Base-by-base conservation (phyloP, 2,329 filamentous ascomycete species). In the Coniochaeta sp. region DNA sequence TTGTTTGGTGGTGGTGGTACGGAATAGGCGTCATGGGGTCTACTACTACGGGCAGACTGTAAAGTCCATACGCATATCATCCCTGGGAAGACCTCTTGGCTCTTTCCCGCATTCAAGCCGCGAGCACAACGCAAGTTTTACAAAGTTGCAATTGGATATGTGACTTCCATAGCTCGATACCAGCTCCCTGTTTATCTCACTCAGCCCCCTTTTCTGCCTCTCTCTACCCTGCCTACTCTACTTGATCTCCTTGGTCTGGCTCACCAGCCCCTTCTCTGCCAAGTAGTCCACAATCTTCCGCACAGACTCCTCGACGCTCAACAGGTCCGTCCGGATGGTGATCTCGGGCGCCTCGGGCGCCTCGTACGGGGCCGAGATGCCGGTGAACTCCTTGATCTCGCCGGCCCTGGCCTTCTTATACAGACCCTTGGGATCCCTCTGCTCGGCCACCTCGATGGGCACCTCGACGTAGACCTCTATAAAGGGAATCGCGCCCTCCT, bases 361-460 rank as follows among this genome's bases (percentile, higher is more conserved):
- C 83, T 99, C 95, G 73, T 99, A 99, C 1, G 95, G 95, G 33
- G 93, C 92, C 66, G 89, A 93, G 70, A 98, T 91, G 60, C 95
- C 95, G 1, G 95, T 99, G 73, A 99, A 99, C 67, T 98, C 91
- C 77, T 96, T 95, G 76, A 98, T 98, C 74, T 96, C 87, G 52
- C 95, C 95, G 58, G 90, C 88, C 52, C 93, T 82, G 14, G 95
- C 95, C 85, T 96, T 96, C 83, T 96, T 96, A 79, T 99, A 99
- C 62, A 98, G 79, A 6, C 93, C 95, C 85, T 99, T 99, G 57
- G 95, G 95, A 72, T 99, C 95, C 64, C 95, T 87, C 83, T 93
- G 82, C 84, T 98, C 93, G 40, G 95, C 93, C 52, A 95, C 91
- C 75, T 91, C 90, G 66, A 98, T 83, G 16, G 92, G 90, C 14